Evolutionary conservation across 371 early-diverging fungal species (phyloP).

Genomic region (Coemansia sp.): DNA sequence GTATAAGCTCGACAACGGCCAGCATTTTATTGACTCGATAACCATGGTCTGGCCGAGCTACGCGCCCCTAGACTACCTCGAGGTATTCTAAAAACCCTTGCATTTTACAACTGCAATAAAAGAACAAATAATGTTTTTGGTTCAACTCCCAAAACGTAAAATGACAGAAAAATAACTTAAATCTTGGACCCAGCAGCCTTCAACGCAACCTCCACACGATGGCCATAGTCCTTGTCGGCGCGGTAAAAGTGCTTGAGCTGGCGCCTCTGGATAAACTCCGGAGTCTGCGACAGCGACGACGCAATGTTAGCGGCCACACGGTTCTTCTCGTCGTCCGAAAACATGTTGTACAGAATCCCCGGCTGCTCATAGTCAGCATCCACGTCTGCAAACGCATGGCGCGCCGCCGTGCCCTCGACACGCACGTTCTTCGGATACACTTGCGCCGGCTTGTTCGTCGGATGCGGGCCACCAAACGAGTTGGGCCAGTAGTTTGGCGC

Average conservation of each 20-base stretch:
- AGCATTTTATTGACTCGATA: slow-evolving; percentile 35
- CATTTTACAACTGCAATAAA: no score
- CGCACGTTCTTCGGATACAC: slow-evolving; percentile 44
- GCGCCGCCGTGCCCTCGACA: slow-evolving; percentile 57
- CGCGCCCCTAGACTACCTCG: slow-evolving; percentile 32
- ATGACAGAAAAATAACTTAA: slow-evolving; percentile 9
- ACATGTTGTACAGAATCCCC: slow-evolving; percentile 63
- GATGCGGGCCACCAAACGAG: slow-evolving; percentile 58
- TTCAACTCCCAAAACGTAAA: no score
- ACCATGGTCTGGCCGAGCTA: slow-evolving; percentile 51
- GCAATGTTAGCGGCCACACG: slow-evolving; percentile 68
- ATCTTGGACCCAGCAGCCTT: slow-evolving; percentile 53
- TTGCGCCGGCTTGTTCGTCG: slow-evolving; percentile 47
- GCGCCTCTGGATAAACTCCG: slow-evolving; percentile 69
- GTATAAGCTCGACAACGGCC: slow-evolving; percentile 32
- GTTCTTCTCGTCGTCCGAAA: slow-evolving; percentile 60
- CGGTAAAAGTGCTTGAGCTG: slow-evolving; percentile 74
- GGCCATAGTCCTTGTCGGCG: slow-evolving; percentile 72
- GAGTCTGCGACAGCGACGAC: slow-evolving; percentile 66
- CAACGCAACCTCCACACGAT: slow-evolving; percentile 63
- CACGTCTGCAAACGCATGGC: slow-evolving; percentile 54
- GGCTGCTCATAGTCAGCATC: slow-evolving; percentile 75
- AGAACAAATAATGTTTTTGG: no score
- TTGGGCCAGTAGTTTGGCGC: slow-evolving; percentile 76
- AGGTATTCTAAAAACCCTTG: background rate